Evolutionary conservation across 305 asterid species (phyloP).

Genomic region (Fraxinus nigra): DNA sequence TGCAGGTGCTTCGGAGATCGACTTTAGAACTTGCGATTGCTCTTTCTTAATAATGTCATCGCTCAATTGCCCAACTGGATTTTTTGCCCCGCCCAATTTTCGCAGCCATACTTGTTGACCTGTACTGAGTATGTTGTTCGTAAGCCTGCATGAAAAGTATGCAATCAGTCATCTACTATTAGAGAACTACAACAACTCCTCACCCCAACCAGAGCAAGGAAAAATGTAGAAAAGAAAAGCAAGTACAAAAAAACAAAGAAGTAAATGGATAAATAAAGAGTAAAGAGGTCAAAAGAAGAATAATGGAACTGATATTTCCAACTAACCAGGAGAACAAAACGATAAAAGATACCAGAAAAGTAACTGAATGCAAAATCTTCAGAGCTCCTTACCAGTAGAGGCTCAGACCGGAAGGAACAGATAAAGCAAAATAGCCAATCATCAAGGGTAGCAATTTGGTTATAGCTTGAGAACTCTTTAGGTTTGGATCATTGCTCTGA

Average conservation of each 20-base stretch:
- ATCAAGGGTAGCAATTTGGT: constrained; percentile 84
- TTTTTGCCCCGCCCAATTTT: constrained; percentile 85
- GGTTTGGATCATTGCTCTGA: constrained; percentile 90
- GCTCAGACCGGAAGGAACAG: constrained; percentile 98
- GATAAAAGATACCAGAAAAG: background rate
- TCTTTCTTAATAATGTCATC: constrained; percentile 49
- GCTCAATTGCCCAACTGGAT: constrained; percentile 46
- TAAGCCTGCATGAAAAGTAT: constrained; percentile 59
- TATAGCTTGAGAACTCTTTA: constrained; percentile 81
- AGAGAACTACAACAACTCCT: background rate
- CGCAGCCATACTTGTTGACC: constrained; percentile 90
- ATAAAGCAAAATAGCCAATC: constrained; percentile 91
- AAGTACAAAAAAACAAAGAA: background rate
- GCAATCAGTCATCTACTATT: background rate
- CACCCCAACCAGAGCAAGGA: background rate
- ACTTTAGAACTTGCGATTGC: constrained; percentile 38
- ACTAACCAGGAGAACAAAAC: background rate
- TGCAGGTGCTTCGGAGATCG: constrained; percentile 49
- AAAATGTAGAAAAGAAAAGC: background rate
- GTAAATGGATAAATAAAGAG: background rate
- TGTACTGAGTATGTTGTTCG: constrained; percentile 88
- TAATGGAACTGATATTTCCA: background rate
- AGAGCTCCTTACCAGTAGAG: constrained; percentile 73
- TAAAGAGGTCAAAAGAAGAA: background rate
- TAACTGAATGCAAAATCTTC: background rate